Evolutionary conservation across 2,329 filamentous ascomycete genomes (phyloP).

Genomic region (Xenoacremonium recifei): DNA sequence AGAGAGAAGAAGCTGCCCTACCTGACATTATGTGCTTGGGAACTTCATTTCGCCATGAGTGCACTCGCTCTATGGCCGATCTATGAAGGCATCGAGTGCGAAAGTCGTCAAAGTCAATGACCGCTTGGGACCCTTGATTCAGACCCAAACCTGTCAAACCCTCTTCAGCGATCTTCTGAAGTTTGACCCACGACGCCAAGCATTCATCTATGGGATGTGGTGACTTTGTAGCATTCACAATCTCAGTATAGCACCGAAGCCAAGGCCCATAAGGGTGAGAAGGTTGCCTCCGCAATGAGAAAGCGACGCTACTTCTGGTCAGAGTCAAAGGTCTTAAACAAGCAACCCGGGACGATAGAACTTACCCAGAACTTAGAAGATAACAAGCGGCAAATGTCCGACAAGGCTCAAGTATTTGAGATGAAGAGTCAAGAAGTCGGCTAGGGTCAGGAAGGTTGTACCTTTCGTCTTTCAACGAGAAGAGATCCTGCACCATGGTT

Average conservation of each 20-base stretch:
- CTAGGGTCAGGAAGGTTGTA: constrained; percentile 9
- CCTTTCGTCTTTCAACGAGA: constrained; percentile 11
- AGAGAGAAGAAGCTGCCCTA: background rate
- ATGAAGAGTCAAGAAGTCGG: no score
- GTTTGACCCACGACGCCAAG: constrained; percentile 3
- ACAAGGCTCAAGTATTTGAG: no score
- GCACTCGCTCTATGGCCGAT: constrained; percentile 2
- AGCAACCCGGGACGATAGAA: no score
- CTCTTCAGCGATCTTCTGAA: constrained; percentile 13
- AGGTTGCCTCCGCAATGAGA: constrained; percentile 8
- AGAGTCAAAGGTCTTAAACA: no score
- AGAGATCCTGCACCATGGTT: constrained; percentile 14
- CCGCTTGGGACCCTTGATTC: constrained; percentile 1
- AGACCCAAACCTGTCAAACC: constrained; percentile 5
- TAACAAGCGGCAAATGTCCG: no score
- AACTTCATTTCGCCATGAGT: constrained; percentile 4
- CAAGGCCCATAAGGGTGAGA: constrained; percentile 8
- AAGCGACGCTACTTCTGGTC: constrained; percentile 11
- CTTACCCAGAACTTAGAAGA: no score
- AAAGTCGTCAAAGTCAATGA: constrained; percentile 6
- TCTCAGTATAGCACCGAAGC: constrained; percentile 3
- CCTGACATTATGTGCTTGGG: constrained; percentile 7
- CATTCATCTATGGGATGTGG: constrained; percentile 5
- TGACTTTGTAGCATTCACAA: constrained; percentile 1
- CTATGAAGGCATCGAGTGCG: constrained; percentile 7